Percentiles rank a stretch among this genome's conserved stretches.
Conservation (phyloP, 1,139 yeast species). For the Saccharomyces hybrid region DNA sequence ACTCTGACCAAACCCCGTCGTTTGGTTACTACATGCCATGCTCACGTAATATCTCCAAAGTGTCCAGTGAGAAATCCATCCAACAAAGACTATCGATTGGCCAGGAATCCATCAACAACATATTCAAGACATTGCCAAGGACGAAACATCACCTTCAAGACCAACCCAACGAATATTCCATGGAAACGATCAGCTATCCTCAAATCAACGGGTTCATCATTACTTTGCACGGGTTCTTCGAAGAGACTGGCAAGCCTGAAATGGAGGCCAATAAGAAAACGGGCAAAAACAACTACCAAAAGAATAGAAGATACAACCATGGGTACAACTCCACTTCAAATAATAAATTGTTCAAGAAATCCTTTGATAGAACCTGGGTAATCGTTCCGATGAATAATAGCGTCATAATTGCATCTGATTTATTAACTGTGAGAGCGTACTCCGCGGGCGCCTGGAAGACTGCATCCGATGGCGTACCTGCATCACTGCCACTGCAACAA, state of each 20-base stretch:
- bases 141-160: conserved; percentile 63
- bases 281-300: conserved; percentile 26
- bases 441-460: conserved; percentile 54
- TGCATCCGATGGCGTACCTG: not conserved
- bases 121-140: conserved; percentile 62
- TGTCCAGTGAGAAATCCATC: conserved; percentile 53
- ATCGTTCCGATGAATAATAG: conserved; percentile 65
- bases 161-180: conserved; percentile 58
- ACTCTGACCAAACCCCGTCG: conserved; percentile 37
- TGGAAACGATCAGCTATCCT: conserved; percentile 71
- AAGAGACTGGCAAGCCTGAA: conserved; percentile 54
- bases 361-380: conserved; percentile 85
- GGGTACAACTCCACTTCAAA: conserved; percentile 27
- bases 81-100: conserved; percentile 61
- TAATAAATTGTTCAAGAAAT: conserved; percentile 49
- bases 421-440: conserved; percentile 58
- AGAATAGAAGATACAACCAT: conserved; percentile 33
- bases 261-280: conserved; percentile 24
- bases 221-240: conserved; percentile 75
- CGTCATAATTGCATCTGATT: conserved; percentile 78
- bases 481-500: not conserved
- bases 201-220: conserved; percentile 71
- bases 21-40: conserved; percentile 60
- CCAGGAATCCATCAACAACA: conserved; percentile 51
- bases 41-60: conserved; percentile 70